These are phyloP conservation scores for Lipomyces yamadae DNA, from an alignment of 805 yeast species.

Conservation along the genomic window DNA sequence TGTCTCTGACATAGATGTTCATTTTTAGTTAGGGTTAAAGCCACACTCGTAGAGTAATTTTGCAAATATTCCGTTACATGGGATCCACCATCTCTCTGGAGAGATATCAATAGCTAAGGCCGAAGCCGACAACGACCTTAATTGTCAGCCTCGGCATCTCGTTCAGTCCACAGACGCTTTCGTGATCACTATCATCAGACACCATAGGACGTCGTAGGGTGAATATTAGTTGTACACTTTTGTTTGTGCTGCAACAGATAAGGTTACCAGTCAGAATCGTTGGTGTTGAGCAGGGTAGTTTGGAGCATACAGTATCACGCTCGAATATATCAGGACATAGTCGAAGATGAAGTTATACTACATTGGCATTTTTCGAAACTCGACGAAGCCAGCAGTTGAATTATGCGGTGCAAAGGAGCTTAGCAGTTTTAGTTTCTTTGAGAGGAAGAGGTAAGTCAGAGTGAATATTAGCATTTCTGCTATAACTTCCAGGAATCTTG, in stretches of 20 bases:
- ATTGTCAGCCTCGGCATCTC: no score
- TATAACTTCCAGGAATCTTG: background rate
- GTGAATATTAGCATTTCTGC: constrained; percentile 3
- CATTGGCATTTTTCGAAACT: constrained; percentile 79
- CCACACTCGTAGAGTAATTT: no score
- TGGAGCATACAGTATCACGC: background rate
- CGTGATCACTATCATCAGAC: no score
- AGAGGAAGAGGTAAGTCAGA: constrained; percentile 57
- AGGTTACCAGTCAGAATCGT: background rate
- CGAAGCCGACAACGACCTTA: no score
- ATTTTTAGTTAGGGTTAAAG: no score
- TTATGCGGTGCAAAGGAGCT: constrained; percentile 81
- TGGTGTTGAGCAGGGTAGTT: no score
- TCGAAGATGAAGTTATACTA: constrained; percentile 82
- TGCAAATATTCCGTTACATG: no score
- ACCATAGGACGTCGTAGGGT: no score
- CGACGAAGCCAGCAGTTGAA: constrained; percentile 62
- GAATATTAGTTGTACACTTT: background rate
- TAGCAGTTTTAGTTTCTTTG: constrained; percentile 86
- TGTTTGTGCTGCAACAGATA: background rate
- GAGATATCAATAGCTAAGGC: no score
- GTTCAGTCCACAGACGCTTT: no score
- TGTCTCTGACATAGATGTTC: no score
- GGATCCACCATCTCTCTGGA: no score
- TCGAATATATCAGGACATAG: background rate